Conservation (phyloP, 208 protist genomes). For the Naegleria gruberi region DNA sequence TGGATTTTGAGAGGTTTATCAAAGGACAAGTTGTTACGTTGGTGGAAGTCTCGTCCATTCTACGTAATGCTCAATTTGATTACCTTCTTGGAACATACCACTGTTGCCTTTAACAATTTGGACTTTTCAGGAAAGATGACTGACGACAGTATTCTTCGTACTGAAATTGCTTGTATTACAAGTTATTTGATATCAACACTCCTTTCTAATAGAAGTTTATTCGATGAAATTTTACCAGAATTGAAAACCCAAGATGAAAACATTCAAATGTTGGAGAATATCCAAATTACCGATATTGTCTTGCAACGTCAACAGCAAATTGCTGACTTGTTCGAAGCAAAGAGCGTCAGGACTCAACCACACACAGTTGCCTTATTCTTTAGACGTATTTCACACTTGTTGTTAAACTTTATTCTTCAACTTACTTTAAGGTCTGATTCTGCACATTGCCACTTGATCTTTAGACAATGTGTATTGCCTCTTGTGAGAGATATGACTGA, state of each 20-base stretch:
- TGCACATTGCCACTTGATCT: not conserved
- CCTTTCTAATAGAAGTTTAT: not conserved
- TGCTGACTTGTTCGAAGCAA: not conserved
- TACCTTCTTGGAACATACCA: not conserved
- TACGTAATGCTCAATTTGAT: not conserved
- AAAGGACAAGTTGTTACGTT: not conserved
- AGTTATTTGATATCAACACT: not conserved
- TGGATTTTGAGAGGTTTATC: not conserved
- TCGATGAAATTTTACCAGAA: not conserved
- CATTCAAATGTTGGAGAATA: not conserved
- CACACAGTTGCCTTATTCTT: not conserved
- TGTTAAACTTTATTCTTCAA: not conserved
- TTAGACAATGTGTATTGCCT: not conserved
- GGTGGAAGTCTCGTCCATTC: not conserved
- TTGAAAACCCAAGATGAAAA: not conserved
- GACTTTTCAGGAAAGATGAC: not conserved
- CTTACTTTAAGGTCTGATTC: not conserved
- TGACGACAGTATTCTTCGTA: not conserved
- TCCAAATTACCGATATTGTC: not conserved
- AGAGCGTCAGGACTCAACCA: not conserved
- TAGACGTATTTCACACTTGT: not conserved
- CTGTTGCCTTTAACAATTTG: not conserved
- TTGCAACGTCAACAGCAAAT: not conserved
- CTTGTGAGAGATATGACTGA: not conserved
- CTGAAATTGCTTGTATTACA: not conserved